Conservation (phyloP, 2,329 filamentous ascomycete genomes). For the Pseudonectria foliicola region DNA sequence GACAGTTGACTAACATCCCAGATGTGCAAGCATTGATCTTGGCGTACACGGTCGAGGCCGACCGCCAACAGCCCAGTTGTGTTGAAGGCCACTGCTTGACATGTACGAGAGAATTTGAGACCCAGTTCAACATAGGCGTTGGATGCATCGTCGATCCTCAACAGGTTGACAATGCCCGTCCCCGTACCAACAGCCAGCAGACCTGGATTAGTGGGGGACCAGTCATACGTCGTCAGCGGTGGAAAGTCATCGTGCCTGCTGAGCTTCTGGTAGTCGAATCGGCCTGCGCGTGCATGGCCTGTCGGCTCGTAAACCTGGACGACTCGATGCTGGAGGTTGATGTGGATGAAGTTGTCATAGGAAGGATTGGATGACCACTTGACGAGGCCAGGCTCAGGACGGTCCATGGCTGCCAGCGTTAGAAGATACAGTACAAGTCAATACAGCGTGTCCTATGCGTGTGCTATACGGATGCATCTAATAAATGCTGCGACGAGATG, state of each 20-base stretch:
- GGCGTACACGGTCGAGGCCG: constrained; percentile 71
- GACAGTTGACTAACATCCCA: constrained; percentile 67
- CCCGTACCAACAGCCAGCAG: constrained; percentile 70
- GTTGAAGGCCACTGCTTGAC: constrained; percentile 76
- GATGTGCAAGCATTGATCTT: constrained; percentile 75
- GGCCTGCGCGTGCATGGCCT: constrained; percentile 48
- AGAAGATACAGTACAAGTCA: neutral
- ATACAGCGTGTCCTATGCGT: too few species aligned
- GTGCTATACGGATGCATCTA: too few species aligned
- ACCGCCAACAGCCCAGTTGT: constrained; percentile 65
- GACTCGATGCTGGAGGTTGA: constrained; percentile 57
- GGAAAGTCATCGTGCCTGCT: constrained; percentile 57
- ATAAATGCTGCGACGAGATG: constrained; percentile 1
- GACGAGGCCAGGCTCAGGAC: constrained; percentile 55
- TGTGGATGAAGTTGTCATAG: constrained; percentile 55
- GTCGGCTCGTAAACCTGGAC: constrained; percentile 58
- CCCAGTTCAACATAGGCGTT: constrained; percentile 60
- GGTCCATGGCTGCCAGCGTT: constrained; percentile 39
- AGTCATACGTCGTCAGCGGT: constrained; percentile 58
- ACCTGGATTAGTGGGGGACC: constrained; percentile 55
- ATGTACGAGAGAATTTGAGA: constrained; percentile 68
- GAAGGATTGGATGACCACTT: constrained; percentile 58
- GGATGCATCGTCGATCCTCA: constrained; percentile 64
- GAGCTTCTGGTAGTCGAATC: constrained; percentile 51
- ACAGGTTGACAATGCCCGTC: constrained; percentile 66